These are phyloP conservation scores for Catunica adiposa DNA, from an alignment of 2,329 filamentous ascomycete genomes.

Conservation along the genomic window DNA sequence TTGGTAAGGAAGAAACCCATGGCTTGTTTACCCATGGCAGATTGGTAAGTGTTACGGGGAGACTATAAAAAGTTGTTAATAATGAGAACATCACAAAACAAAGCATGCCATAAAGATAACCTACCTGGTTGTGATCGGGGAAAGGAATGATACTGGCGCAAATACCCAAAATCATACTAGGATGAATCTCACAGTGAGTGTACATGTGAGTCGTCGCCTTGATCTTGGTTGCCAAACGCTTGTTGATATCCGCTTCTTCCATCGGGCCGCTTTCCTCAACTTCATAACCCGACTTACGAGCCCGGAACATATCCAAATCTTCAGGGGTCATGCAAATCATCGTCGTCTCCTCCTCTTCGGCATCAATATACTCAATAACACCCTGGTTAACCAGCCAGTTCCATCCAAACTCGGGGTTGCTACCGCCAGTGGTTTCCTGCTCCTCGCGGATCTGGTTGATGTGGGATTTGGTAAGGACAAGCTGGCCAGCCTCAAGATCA, in stretches of 20 bases:
- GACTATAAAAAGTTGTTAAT: slow-evolving; percentile 41
- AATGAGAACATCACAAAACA: background rate
- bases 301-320: slow-evolving; percentile 65
- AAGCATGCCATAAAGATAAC: slow-evolving; percentile 17
- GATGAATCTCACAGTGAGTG: slow-evolving; percentile 98
- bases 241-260: slow-evolving; percentile 52
- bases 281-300: slow-evolving; percentile 49
- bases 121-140: slow-evolving; percentile 88
- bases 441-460: slow-evolving; percentile 57
- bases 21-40: slow-evolving; percentile 98
- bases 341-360: slow-evolving; percentile 92
- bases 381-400: slow-evolving; percentile 67
- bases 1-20: slow-evolving; percentile 99
- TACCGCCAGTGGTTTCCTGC: slow-evolving; percentile 48
- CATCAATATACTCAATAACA: slow-evolving; percentile 89
- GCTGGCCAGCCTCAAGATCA: slow-evolving; percentile 41
- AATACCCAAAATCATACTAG: slow-evolving; percentile 96
- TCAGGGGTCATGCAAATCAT: slow-evolving; percentile 99
- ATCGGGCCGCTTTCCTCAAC: slow-evolving; percentile 36
- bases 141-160: slow-evolving; percentile 99
- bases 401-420: slow-evolving; percentile 61
- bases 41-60: slow-evolving; percentile 97
- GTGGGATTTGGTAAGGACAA: slow-evolving; percentile 74
- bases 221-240: slow-evolving; percentile 72
- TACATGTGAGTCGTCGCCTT: slow-evolving; percentile 81